Percentiles rank a stretch among this genome's conserved stretches.
These are phyloP conservation scores for Penicillium oxalicum DNA, from an alignment of 2,329 filamentous ascomycete genomes.

Conservation along the genomic window DNA sequence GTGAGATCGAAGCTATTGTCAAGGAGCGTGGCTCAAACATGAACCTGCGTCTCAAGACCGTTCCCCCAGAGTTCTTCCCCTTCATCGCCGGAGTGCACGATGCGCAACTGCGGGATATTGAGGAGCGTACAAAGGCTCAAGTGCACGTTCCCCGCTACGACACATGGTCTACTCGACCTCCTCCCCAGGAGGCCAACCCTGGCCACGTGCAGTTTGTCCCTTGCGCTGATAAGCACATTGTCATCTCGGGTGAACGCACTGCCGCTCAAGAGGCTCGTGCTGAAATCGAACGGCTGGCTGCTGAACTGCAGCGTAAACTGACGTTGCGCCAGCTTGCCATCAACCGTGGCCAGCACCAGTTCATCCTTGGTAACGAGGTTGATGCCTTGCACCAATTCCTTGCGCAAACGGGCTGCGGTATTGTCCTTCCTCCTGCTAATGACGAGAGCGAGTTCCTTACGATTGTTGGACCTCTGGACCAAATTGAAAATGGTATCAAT, in stretches of 20 bases:
- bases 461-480: constrained; percentile 71
- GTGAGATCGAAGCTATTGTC: constrained; percentile 80
- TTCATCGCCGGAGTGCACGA: constrained; percentile 84
- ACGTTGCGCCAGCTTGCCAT: constrained; percentile 74
- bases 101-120: constrained; percentile 59
- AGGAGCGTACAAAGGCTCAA: constrained; percentile 68
- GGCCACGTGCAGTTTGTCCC: constrained; percentile 67
- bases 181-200: constrained; percentile 55
- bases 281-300: constrained; percentile 72
- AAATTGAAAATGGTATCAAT: constrained; percentile 68
- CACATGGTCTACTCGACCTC: constrained; percentile 62
- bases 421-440: constrained; percentile 69
- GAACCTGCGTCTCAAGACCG: constrained; percentile 71
- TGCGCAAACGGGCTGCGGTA: constrained; percentile 79
- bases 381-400: constrained; percentile 80
- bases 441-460: constrained; percentile 79
- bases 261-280: constrained; percentile 74
- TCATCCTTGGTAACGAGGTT: constrained; percentile 82
- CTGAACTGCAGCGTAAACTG: constrained; percentile 69
- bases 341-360: constrained; percentile 83
- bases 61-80: constrained; percentile 89
- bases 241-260: constrained; percentile 75
- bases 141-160: constrained; percentile 79
- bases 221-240: constrained; percentile 70
- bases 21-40: constrained; percentile 78